phyloP scores from a whole-genome alignment of 208 protist species.

The Trypanosoma theileri region DNA sequence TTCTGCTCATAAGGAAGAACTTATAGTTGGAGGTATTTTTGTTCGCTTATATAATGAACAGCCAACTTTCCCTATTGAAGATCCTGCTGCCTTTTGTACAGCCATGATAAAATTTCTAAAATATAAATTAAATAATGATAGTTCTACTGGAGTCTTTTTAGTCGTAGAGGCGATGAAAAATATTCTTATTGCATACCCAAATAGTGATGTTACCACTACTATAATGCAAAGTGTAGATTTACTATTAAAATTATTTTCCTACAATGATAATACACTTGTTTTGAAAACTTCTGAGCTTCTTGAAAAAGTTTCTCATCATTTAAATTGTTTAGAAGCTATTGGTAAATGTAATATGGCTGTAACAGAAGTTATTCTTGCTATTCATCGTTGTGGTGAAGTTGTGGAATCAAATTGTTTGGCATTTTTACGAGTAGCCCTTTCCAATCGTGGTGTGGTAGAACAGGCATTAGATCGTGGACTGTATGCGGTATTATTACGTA shows the following conservation, averaged over 20 bases:
- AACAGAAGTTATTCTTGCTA: slow-evolving; percentile 23
- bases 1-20: slow-evolving; percentile 60
- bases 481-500: slow-evolving; percentile 67
- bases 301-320: slow-evolving; percentile 28
- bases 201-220: slow-evolving; percentile 7
- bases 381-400: slow-evolving; percentile 23
- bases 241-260: slow-evolving; percentile 37
- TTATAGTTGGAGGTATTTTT: slow-evolving; percentile 88
- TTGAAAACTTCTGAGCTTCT: slow-evolving; percentile 32
- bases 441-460: slow-evolving; percentile 51
- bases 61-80: slow-evolving; percentile 68
- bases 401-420: slow-evolving; percentile 29
- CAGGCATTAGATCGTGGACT: slow-evolving; percentile 73
- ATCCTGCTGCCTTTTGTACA: slow-evolving; percentile 62
- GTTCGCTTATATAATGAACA: slow-evolving; percentile 88
- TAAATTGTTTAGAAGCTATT: slow-evolving; percentile 44
- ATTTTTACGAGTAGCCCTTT: slow-evolving; percentile 43
- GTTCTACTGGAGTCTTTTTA: slow-evolving; percentile 22
- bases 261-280: slow-evolving; percentile 27
- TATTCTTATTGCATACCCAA: slow-evolving; percentile 31
- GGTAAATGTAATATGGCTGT: slow-evolving; percentile 19
- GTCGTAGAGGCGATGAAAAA: slow-evolving; percentile 46
- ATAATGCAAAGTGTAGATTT: slow-evolving; percentile 23
- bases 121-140: slow-evolving; percentile 24
- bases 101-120: slow-evolving; percentile 53